These are phyloP conservation scores for Brassica nigra DNA, from an alignment of 345 rosid species.

Conservation along the genomic window DNA sequence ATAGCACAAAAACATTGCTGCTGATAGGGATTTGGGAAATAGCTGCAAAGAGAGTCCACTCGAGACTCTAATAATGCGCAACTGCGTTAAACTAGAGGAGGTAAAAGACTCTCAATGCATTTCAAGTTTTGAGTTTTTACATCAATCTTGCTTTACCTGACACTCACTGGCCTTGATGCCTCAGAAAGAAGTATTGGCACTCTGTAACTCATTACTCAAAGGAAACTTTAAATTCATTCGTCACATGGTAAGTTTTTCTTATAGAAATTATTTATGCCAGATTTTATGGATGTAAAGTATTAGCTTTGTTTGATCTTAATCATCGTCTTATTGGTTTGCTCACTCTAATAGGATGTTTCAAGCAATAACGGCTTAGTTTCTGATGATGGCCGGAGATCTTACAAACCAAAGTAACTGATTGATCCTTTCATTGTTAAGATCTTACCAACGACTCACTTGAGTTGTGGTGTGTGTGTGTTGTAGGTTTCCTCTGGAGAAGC, in stretches of 20 bases:
- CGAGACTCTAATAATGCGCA: conserved; percentile 73
- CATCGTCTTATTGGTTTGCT: conserved; percentile 22
- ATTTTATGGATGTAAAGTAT: not conserved
- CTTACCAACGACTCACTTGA: not conserved
- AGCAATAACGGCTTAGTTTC: conserved; percentile 74
- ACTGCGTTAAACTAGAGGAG: conserved; percentile 78
- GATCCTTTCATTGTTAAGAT: not conserved
- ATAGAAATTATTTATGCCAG: not conserved
- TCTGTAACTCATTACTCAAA: conserved; percentile 56
- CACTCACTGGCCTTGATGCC: conserved; percentile 9
- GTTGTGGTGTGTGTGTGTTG: not conserved
- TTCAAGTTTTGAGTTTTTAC: conserved; percentile 5
- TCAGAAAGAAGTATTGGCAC: conserved; percentile 73
- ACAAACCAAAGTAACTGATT: conserved; percentile 52
- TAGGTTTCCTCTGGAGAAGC: conserved; percentile 72
- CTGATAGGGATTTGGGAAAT: conserved; percentile 62
- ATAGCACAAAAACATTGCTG: not conserved
- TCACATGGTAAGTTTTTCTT: conserved; percentile 58
- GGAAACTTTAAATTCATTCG: conserved; percentile 74
- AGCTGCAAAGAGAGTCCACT: conserved; percentile 54
- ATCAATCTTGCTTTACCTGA: conserved; percentile 4
- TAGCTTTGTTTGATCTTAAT: not conserved
- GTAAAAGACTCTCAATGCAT: conserved; percentile 41
- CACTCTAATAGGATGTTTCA: conserved; percentile 65
- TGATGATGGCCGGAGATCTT: conserved; percentile 62